These are phyloP conservation scores for Aspergillus cejpii DNA, from an alignment of 2,329 filamentous ascomycete genomes.

Conservation along the genomic window DNA sequence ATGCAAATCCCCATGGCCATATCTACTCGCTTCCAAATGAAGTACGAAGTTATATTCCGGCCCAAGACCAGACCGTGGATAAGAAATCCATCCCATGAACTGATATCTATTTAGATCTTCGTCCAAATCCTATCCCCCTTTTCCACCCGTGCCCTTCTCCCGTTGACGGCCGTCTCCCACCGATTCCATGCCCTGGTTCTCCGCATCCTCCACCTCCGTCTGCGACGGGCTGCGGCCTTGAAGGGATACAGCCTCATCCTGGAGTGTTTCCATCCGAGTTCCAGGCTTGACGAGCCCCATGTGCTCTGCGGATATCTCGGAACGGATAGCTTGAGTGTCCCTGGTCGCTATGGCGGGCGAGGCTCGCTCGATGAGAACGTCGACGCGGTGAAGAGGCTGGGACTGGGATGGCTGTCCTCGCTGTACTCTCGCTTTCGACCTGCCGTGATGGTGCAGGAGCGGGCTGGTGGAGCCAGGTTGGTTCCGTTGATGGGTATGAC, in stretches of 20 bases:
- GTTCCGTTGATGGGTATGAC: conserved; percentile 14
- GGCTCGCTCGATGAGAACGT: conserved; percentile 35
- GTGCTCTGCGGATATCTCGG: conserved; percentile 62
- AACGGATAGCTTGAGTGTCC: conserved; percentile 53
- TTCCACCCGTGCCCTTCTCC: conserved; percentile 49
- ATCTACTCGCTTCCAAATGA: conserved; percentile 33
- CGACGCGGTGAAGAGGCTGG: conserved; percentile 31
- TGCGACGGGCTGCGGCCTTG: conserved; percentile 53
- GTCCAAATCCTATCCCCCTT: conserved; percentile 47
- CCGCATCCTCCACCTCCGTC: conserved; percentile 58
- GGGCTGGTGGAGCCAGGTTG: conserved; percentile 1
- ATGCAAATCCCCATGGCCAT: conserved; percentile 6
- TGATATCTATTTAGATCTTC: no score
- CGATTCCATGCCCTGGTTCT: conserved; percentile 59
- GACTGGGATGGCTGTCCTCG: conserved; percentile 45
- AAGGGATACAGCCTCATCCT: conserved; percentile 63
- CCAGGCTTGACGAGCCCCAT: conserved; percentile 61
- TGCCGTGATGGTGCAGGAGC: conserved; percentile 48
- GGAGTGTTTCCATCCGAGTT: conserved; percentile 69
- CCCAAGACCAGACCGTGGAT: no score
- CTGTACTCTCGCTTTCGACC: conserved; percentile 69
- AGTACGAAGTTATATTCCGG: no score
- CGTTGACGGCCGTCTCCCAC: conserved; percentile 53
- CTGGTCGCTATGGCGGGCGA: conserved; percentile 36
- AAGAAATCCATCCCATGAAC: no score